phyloP scores from a whole-genome alignment of 495 filamentous ascomycete genomes.

The Hypomontagnella submonticulosa region DNA sequence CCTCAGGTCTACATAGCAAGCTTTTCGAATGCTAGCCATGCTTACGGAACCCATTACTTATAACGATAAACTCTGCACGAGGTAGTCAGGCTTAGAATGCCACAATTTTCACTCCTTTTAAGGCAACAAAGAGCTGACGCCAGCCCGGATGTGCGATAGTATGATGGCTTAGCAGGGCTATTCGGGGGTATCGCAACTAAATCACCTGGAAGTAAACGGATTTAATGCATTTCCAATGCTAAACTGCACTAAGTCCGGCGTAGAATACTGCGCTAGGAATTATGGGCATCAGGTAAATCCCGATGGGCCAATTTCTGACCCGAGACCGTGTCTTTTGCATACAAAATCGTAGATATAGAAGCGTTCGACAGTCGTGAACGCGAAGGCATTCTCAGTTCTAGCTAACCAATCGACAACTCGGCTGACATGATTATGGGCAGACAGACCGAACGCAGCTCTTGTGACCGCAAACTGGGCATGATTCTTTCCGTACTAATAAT shows the following conservation, averaged over 20 bases:
- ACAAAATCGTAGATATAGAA: no score
- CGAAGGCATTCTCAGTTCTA: no score
- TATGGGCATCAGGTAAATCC: slow-evolving; percentile 3
- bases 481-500: no score
- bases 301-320: slow-evolving; percentile 11
- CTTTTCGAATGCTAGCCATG: no score
- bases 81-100: background rate
- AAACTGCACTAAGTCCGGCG: slow-evolving; percentile 28
- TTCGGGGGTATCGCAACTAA: background rate
- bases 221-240: slow-evolving; percentile 4
- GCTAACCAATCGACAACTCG: no score
- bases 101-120: slow-evolving; percentile 18
- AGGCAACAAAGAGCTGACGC: slow-evolving; percentile 27
- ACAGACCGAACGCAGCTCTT: no score
- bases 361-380: no score
- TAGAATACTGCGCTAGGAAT: background rate
- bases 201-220: slow-evolving; percentile 18
- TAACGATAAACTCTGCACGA: no score
- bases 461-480: no score
- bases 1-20: no score
- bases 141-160: background rate
- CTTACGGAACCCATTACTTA: no score
- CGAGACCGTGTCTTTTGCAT: background rate
- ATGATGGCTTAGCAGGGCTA: background rate
- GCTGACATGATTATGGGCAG: no score